Evolutionary conservation across 345 rosid genomes (phyloP).

Genomic region (Gossypium anomalum): DNA sequence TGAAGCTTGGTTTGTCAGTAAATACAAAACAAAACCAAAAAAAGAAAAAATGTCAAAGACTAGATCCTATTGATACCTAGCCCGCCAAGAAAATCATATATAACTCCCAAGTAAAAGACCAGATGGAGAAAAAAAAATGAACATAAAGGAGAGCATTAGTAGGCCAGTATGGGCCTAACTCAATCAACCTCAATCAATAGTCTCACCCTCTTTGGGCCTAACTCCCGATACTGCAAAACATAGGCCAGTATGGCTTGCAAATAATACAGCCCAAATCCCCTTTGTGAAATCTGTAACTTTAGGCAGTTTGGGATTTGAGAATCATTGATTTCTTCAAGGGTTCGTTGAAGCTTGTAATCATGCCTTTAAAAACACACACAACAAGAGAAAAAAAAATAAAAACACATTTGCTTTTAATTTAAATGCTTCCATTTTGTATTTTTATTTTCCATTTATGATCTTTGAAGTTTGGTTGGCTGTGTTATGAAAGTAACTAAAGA

Average conservation of each 20-base stretch:
- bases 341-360: background rate
- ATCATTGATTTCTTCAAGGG: background rate
- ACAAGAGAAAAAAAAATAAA: too few relatives aligned
- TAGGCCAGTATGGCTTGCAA: too few relatives aligned
- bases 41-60: background rate
- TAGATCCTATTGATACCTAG: background rate
- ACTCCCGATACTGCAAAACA: too few relatives aligned
- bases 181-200: too few relatives aligned
- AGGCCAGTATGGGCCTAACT: background rate
- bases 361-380: background rate
- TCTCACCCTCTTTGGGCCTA: too few relatives aligned
- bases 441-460: background rate
- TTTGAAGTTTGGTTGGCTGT: background rate
- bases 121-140: background rate
- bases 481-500: background rate
- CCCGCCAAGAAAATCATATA: background rate
- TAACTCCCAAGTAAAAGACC: background rate
- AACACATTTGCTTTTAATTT: background rate
- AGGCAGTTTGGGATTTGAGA: background rate
- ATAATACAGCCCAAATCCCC: background rate
- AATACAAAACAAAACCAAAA: background rate
- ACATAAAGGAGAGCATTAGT: background rate
- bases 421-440: background rate
- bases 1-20: constrained; percentile 16
- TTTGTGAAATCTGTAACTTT: background rate